Evolutionary conservation across 345 rosid genomes (phyloP).

Genomic region (Arabidopsis arenosa): DNA sequence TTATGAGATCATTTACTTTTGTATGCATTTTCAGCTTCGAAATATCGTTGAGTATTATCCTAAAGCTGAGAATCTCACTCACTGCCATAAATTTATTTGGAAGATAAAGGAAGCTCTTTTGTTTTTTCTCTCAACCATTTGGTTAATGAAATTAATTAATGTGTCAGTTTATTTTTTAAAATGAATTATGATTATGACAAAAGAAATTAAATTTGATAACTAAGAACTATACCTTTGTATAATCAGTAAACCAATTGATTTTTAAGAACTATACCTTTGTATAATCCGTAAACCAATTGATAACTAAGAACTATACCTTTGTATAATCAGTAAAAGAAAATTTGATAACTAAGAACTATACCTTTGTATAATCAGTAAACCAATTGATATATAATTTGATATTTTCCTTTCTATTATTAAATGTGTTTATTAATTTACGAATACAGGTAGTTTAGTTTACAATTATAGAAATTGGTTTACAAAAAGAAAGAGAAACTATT

Average conservation of each 20-base stretch:
- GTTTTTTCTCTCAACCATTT: background rate
- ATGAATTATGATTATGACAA: too few relatives aligned
- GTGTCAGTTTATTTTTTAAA: background rate
- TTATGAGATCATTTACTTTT: constrained; percentile 7
- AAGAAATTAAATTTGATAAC: background rate
- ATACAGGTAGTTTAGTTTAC: background rate
- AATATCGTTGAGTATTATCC: background rate
- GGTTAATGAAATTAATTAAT: background rate
- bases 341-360: background rate
- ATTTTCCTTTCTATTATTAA: background rate
- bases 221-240: background rate
- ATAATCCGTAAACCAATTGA: too few relatives aligned
- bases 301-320: background rate
- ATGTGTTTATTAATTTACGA: background rate
- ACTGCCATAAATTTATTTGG: background rate
- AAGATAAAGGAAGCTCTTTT: background rate
- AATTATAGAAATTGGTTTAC: background rate
- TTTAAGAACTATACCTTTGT: background rate
- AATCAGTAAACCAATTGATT: too few relatives aligned
- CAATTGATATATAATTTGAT: background rate
- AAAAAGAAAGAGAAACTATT: too few relatives aligned
- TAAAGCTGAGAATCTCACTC: constrained; percentile 9
- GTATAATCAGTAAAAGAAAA: background rate
- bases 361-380: background rate
- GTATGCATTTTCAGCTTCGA: constrained; percentile 4